Conservation (phyloP, 2,329 filamentous ascomycete genomes). For the Aspergillus pseudoglaucus region DNA sequence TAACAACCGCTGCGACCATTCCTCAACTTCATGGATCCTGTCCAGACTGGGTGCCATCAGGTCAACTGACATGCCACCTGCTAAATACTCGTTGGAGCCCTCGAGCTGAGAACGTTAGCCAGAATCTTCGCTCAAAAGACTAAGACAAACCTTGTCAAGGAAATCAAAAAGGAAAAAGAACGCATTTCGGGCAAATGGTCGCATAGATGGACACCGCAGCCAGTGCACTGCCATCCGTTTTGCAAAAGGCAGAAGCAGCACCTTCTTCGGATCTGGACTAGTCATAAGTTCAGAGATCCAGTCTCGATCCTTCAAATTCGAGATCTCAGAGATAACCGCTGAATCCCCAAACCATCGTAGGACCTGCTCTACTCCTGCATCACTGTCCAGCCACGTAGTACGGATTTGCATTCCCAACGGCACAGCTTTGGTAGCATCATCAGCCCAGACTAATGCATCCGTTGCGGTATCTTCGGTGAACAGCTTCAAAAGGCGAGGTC, state of each 20-base stretch:
- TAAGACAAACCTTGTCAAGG: slow-evolving; percentile 8
- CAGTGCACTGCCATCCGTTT: slow-evolving; percentile 19
- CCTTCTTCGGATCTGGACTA: slow-evolving; percentile 10
- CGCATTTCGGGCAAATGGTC: slow-evolving; percentile 6
- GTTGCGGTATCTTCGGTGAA: slow-evolving; percentile 14
- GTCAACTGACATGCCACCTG: neutral
- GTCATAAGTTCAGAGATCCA: slow-evolving; percentile 16
- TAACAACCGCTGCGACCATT: slow-evolving; percentile 7
- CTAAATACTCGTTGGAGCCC: neutral
- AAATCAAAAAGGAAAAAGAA: slow-evolving; percentile 9
- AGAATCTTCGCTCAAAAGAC: neutral
- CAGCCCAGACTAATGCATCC: slow-evolving; percentile 13
- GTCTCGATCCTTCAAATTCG: slow-evolving; percentile 6
- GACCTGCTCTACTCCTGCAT: slow-evolving; percentile 7
- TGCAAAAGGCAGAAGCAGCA: slow-evolving; percentile 13
- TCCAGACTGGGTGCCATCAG: slow-evolving; percentile 1
- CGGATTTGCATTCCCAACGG: slow-evolving; percentile 10
- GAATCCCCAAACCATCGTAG: slow-evolving; percentile 19
- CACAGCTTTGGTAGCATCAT: slow-evolving; percentile 1
- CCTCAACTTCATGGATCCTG: slow-evolving; percentile 7
- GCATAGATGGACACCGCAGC: slow-evolving; percentile 8
- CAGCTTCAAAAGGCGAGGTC: slow-evolving; percentile 14
- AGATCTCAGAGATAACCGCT: slow-evolving; percentile 13
- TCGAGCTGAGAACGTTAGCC: neutral
- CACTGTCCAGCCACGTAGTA: slow-evolving; percentile 12